phyloP scores from a whole-genome alignment of 495 filamentous ascomycete genomes.

The Aspergillus panamensis region DNA sequence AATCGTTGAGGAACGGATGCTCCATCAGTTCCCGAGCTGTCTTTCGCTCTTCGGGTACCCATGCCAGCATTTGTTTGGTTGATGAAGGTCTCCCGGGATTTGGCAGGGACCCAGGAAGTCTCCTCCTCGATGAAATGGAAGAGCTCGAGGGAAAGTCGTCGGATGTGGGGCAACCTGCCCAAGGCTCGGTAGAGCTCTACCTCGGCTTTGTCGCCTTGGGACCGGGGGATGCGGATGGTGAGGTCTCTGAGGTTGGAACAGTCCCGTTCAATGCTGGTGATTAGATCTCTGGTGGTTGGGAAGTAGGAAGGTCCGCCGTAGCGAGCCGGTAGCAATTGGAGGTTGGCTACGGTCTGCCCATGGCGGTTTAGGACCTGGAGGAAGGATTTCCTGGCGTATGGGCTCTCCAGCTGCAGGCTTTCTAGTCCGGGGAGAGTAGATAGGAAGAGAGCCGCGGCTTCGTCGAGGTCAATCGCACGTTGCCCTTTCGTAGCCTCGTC shows the following conservation, averaged over 20 bases:
- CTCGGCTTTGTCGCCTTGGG: conserved; percentile 2
- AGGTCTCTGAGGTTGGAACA: conserved; percentile 2
- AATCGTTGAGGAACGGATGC: too few species aligned
- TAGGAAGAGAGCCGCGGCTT: not conserved
- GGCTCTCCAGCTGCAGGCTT: conserved; percentile 2
- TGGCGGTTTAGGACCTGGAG: not conserved
- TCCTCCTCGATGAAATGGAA: not conserved
- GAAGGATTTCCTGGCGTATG: not conserved
- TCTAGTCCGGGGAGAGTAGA: not conserved
- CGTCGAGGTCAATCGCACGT: not conserved
- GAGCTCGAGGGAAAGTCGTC: conserved; percentile 2
- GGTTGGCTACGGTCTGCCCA: not conserved
- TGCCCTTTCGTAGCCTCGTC: not conserved
- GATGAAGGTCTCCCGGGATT: not conserved
- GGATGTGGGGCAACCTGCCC: not conserved
- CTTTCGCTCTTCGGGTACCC: too few species aligned
- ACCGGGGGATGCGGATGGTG: conserved; percentile 4
- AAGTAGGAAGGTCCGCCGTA: not conserved
- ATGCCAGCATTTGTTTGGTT: too few species aligned
- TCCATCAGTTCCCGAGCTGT: too few species aligned
- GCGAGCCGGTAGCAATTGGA: not conserved
- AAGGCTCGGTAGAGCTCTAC: conserved; percentile 10
- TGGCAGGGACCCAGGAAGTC: not conserved
- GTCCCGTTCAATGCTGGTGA: conserved; percentile 1
- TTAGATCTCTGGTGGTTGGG: not conserved